Evolutionary conservation across 495 filamentous ascomycete species (phyloP).

Genomic region (Aspergillus steynii): DNA sequence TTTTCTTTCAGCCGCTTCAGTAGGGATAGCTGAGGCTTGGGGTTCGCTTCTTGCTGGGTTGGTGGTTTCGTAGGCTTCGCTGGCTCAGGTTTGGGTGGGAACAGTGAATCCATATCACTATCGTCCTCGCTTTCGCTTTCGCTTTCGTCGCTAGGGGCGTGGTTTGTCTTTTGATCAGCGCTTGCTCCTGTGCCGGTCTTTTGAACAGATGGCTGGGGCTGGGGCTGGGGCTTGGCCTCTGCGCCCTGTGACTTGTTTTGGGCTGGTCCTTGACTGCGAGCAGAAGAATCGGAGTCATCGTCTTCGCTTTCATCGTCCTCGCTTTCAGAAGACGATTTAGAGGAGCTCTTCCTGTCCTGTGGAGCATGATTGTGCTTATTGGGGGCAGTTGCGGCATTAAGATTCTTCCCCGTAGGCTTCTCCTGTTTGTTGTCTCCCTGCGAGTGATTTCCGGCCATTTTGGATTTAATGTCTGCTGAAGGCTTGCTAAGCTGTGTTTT

Average conservation of each 20-base stretch:
- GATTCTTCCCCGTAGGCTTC: not conserved
- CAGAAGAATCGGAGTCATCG: not conserved
- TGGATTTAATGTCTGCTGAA: not conserved
- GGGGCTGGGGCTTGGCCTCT: not conserved
- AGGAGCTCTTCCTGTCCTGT: constrained; percentile 2
- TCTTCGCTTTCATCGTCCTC: constrained; percentile 2
- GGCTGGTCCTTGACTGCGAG: not conserved
- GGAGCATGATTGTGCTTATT: not conserved
- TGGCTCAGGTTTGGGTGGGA: not conserved
- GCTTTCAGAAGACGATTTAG: constrained; percentile 1
- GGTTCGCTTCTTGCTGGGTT: not conserved
- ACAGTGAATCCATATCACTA: not conserved
- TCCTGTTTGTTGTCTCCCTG: not conserved
- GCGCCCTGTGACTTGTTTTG: not conserved
- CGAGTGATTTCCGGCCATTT: not conserved
- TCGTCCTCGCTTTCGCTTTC: constrained; percentile 9
- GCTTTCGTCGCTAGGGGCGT: constrained; percentile 2
- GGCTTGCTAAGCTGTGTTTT: not conserved
- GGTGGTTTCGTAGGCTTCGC: not conserved
- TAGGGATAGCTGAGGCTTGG: not conserved
- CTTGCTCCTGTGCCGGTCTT: not conserved
- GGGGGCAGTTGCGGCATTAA: not conserved
- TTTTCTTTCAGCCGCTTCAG: not conserved
- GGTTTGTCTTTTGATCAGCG: not conserved
- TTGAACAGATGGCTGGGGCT: not conserved